Evolutionary conservation across 2,329 filamentous ascomycete species (phyloP), one percentile per base, ranked within the genome.

Genomic region (Trichoderma citrinoviride): DNA sequence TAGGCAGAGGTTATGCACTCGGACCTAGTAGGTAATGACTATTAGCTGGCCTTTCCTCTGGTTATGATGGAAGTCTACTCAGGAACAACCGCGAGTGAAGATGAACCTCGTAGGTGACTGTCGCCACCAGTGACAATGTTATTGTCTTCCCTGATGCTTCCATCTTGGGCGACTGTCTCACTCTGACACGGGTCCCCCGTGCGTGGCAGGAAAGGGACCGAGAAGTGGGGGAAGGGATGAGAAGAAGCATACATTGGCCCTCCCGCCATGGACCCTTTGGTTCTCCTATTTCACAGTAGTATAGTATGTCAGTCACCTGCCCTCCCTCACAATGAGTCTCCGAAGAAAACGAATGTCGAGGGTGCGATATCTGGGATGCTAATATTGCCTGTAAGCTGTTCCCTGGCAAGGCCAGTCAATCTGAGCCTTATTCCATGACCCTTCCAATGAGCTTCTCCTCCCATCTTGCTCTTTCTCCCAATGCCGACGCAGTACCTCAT

Each of bases 111-210:
- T 27, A 8, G 15, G 17, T 23, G 43, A 17, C 7, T 43, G 27
- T 19, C 6, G 29, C 25, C 29, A 19, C 5, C 19, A 33, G 12
- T 52, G 25, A n/a, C 19, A 12, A 19, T 46, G 19, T 14, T 4
- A 37, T 27, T 19, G 14, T 44, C 12, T 53, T 12, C 25, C 29
- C 19, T 41, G 25, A 50, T 40, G 25, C 14, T 17, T 21, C 58
- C 37, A 29, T n/a, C 43, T 43, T 61, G 46, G 25, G 19, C 23
- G 5, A 29, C 33, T 61, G 58, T 61, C 58, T 61, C 25, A 61
- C 47, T 27, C 49, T 61, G 49, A 61, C 58, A 61, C 58, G 46
- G 25, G 40, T 53, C 47, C 40, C 15, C 47, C 40, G 49, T 52
- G 27, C 47, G 40, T 44, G 58, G 44, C 25, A 21, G 46, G 37